A percentile compares a stretch with the other conserved stretches of the same genome.
These are phyloP conservation scores for Sordariomycetes sp. DNA, from an alignment of 2,329 filamentous ascomycete genomes.

Conservation along the genomic window DNA sequence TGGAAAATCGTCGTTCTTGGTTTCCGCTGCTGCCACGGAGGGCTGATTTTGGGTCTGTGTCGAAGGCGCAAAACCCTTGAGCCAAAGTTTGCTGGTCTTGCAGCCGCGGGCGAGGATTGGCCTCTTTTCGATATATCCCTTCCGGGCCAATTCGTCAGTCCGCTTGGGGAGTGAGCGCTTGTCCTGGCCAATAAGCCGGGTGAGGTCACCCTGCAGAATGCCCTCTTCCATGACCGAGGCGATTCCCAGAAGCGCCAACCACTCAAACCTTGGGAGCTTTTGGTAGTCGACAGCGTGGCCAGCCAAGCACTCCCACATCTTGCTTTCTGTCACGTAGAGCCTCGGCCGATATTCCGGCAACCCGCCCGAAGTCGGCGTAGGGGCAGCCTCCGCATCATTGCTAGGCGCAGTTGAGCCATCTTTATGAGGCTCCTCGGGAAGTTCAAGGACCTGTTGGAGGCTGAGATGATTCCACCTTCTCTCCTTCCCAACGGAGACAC, in stretches of 20 bases:
- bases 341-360: conserved; percentile 11
- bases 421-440: conserved; percentile 1
- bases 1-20: conserved; percentile 10
- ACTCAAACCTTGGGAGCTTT: conserved; percentile 43
- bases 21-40: conserved; percentile 5
- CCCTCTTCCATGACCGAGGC: conserved; percentile 38
- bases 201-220: conserved; percentile 47
- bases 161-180: conserved; percentile 50
- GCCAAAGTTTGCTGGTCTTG: conserved; percentile 51
- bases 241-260: conserved; percentile 43
- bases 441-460: conserved; percentile 8
- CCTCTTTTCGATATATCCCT: conserved; percentile 49
- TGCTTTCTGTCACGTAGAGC: conserved; percentile 38
- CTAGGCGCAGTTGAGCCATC: neutral
- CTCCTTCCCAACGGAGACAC: conserved; percentile 10
- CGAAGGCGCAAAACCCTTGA: conserved; percentile 38
- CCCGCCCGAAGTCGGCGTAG: neutral
- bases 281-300: conserved; percentile 47
- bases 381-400: neutral
- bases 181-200: conserved; percentile 43
- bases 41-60: conserved; percentile 7
- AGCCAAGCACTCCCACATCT: conserved; percentile 45
- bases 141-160: conserved; percentile 43
- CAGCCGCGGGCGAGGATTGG: conserved; percentile 43
- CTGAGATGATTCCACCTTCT: conserved; percentile 9